Conservation (phyloP, 495 filamentous ascomycete genomes). For the Podospora pseudocomata region DNA sequence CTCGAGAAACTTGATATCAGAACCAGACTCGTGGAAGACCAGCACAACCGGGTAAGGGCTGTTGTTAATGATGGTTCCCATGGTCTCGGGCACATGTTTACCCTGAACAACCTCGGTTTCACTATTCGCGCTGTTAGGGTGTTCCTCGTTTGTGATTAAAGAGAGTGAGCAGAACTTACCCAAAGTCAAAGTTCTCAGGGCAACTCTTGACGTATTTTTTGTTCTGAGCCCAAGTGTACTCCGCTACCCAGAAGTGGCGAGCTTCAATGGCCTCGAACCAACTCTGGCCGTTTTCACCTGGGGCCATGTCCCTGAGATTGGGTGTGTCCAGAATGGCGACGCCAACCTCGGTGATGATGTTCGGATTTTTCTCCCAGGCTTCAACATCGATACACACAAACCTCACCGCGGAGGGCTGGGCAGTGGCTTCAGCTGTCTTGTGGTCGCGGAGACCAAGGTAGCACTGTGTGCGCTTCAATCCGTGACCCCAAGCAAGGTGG, state of each 20-base stretch:
- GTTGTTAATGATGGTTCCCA: slow-evolving; percentile 32
- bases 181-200: slow-evolving; percentile 73
- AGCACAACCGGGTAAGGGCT: slow-evolving; percentile 62
- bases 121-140: slow-evolving; percentile 28
- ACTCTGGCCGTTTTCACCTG: slow-evolving; percentile 55
- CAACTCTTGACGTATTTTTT: slow-evolving; percentile 61
- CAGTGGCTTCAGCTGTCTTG: neutral
- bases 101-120: slow-evolving; percentile 31
- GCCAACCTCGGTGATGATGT: slow-evolving; percentile 77
- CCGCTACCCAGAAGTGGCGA: slow-evolving; percentile 72
- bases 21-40: slow-evolving; percentile 67
- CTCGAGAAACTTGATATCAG: slow-evolving; percentile 65
- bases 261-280: slow-evolving; percentile 65
- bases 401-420: slow-evolving; percentile 41
- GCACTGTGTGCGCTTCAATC: slow-evolving; percentile 59
- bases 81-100: slow-evolving; percentile 11
- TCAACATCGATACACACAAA: slow-evolving; percentile 83
- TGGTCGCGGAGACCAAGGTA: slow-evolving; percentile 61
- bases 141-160: slow-evolving; percentile 20
- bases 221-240: slow-evolving; percentile 64
- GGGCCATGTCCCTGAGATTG: slow-evolving; percentile 50
- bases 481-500: slow-evolving; percentile 46
- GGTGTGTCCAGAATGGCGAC: slow-evolving; percentile 75
- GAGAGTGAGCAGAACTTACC: slow-evolving; percentile 35
- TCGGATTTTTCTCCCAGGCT: slow-evolving; percentile 62